Conservation (phyloP, 495 filamentous ascomycete species). For the Penicillium soppii region DNA sequence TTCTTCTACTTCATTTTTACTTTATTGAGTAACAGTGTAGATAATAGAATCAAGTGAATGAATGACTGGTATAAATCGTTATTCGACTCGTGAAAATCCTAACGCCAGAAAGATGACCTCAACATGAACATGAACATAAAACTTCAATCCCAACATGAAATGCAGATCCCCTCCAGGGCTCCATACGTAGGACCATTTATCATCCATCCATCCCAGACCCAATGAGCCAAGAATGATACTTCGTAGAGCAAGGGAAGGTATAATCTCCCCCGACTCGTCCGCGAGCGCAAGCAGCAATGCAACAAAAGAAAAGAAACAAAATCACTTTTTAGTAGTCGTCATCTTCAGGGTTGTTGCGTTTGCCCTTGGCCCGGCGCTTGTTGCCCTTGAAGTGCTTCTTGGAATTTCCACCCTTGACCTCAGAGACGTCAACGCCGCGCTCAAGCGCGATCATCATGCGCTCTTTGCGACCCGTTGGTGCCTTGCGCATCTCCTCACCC, state of each 20-base stretch:
- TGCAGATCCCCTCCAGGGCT: too few species aligned
- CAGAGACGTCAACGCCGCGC: slow-evolving; percentile 78
- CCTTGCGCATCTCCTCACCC: slow-evolving; percentile 62
- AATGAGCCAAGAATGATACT: slow-evolving; percentile 6
- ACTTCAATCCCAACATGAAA: slow-evolving; percentile 10
- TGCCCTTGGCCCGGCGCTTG: slow-evolving; percentile 64
- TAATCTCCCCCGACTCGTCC: background rate
- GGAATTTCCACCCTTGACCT: slow-evolving; percentile 62
- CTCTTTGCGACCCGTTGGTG: slow-evolving; percentile 79
- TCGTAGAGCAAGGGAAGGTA: slow-evolving; percentile 6
- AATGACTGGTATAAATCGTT: slow-evolving; percentile 14
- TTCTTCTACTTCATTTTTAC: background rate
- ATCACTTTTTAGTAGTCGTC: slow-evolving; percentile 40
- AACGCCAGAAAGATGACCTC: slow-evolving; percentile 8
- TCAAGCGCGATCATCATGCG: slow-evolving; percentile 82
- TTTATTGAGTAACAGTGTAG: background rate
- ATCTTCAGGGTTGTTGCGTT: slow-evolving; percentile 39
- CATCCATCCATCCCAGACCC: slow-evolving; percentile 9
- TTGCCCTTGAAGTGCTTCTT: slow-evolving; percentile 97
- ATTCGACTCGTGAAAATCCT: slow-evolving; percentile 11
- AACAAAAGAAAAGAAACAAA: slow-evolving; percentile 16
- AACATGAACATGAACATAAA: slow-evolving; percentile 9
- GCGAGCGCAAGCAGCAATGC: slow-evolving; percentile 10
- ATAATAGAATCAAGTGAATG: slow-evolving; percentile 5
- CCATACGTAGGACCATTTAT: slow-evolving; percentile 18